phyloP scores from a whole-genome alignment of 208 protist species.

The Spongospora subterranea region DNA sequence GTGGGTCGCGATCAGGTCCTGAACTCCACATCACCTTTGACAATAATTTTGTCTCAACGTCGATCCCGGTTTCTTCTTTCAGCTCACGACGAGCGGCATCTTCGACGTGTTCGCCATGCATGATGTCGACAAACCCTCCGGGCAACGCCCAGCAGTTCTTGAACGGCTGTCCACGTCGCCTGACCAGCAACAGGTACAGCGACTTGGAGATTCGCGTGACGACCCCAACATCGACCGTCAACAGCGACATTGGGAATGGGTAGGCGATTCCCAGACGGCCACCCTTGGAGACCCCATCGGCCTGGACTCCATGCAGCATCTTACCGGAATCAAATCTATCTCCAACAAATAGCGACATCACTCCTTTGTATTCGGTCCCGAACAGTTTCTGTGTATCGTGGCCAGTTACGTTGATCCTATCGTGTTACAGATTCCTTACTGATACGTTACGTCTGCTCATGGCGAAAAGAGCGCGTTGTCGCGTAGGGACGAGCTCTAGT shows the following conservation, averaged over 20 bases:
- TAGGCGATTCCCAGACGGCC: background rate
- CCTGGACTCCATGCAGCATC: background rate
- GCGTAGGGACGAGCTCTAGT: no score
- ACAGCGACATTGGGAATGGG: background rate
- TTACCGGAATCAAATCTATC: background rate
- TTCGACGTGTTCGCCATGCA: background rate
- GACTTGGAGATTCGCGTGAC: background rate
- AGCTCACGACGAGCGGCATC: conserved; percentile 12
- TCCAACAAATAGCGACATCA: background rate
- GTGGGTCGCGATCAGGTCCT: conserved; percentile 13
- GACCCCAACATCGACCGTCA: conserved; percentile 41
- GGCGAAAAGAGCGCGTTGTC: no score
- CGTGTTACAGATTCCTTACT: no score
- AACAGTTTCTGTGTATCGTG: no score
- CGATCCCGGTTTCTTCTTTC: conserved; percentile 54
- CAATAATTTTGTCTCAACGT: background rate
- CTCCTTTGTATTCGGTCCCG: background rate
- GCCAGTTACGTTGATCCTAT: no score
- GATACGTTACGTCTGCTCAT: no score
- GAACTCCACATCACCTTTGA: background rate
- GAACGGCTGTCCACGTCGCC: background rate
- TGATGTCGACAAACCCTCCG: conserved; percentile 35
- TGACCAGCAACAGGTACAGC: background rate
- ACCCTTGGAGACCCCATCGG: background rate
- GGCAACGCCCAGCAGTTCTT: background rate